phyloP scores from a whole-genome alignment of 2,329 filamentous ascomycete genomes.

The Teratosphaeria gauchensis region DNA sequence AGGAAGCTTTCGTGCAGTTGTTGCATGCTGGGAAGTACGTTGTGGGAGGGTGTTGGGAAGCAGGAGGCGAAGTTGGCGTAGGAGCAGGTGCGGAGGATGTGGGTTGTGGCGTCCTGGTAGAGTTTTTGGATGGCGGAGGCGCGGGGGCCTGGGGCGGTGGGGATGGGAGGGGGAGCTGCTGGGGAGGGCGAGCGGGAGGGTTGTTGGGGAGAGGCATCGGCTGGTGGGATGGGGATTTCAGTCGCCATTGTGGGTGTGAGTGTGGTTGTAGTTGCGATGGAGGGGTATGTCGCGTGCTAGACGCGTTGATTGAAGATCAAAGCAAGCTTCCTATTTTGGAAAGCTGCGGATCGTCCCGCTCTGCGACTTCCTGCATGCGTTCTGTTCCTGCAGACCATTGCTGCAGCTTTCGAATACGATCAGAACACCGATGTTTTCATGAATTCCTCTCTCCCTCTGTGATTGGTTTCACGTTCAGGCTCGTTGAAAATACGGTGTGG shows the following conservation, averaged over 20 bases:
- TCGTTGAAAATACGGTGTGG: neutral
- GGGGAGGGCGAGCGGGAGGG: slow-evolving; percentile 4
- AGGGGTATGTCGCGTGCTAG: neutral
- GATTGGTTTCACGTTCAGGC: too few species aligned
- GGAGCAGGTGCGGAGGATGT: slow-evolving; percentile 51
- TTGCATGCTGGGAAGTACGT: slow-evolving; percentile 48
- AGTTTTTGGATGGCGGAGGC: slow-evolving; percentile 51
- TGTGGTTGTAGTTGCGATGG: neutral
- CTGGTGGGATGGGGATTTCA: neutral
- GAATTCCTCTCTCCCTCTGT: neutral
- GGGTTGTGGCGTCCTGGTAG: slow-evolving; percentile 49
- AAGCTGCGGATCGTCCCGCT: neutral
- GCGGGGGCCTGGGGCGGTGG: slow-evolving; percentile 49
- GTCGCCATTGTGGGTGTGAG: neutral
- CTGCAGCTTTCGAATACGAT: too few species aligned
- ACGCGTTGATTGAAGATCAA: neutral
- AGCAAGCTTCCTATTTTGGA: neutral
- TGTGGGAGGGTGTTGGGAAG: slow-evolving; percentile 52
- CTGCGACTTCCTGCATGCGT: too few species aligned
- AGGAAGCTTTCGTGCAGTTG: slow-evolving; percentile 50
- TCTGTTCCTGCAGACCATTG: neutral
- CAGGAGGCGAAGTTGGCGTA: slow-evolving; percentile 54
- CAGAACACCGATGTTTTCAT: too few species aligned
- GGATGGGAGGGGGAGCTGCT: slow-evolving; percentile 35
- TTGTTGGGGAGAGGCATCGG: neutral